Conservation (phyloP, 2,329 filamentous ascomycete genomes). For the Aspergillus sojae region DNA sequence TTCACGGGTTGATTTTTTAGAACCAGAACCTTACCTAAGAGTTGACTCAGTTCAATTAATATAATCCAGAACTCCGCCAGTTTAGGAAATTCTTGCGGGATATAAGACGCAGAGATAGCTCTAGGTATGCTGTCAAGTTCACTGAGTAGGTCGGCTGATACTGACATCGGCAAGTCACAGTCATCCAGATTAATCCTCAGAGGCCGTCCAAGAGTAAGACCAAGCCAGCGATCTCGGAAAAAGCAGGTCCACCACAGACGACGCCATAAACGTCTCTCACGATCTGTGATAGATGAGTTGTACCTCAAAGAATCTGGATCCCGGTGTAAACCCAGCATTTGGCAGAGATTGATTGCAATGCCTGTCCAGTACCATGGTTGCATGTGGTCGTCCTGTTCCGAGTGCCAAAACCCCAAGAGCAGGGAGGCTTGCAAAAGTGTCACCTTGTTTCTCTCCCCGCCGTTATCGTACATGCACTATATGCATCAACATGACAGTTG, state of each 20-base stretch:
- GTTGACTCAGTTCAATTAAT: constrained; percentile 28
- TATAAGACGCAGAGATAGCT: constrained; percentile 12
- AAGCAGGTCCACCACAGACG: constrained; percentile 47
- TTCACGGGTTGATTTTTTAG: constrained; percentile 26
- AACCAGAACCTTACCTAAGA: constrained; percentile 27
- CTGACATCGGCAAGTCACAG: constrained; percentile 38
- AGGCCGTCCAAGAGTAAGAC: constrained; percentile 43
- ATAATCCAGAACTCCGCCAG: constrained; percentile 30
- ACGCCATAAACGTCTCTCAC: constrained; percentile 36
- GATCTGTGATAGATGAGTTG: constrained; percentile 24
- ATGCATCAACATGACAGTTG: neutral
- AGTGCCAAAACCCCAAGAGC: constrained; percentile 48
- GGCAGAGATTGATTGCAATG: constrained; percentile 47
- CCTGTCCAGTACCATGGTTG: constrained; percentile 52
- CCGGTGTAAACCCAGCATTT: constrained; percentile 49
- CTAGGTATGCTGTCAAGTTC: constrained; percentile 22
- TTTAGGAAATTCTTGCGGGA: constrained; percentile 25
- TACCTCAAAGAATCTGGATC: constrained; percentile 20
- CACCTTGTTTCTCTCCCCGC: constrained; percentile 44
- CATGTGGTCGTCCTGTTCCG: constrained; percentile 44
- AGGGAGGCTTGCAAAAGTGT: constrained; percentile 49
- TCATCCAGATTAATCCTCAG: constrained; percentile 43
- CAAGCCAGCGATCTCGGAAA: constrained; percentile 45
- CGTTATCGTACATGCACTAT: constrained; percentile 32
- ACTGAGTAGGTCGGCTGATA: constrained; percentile 27